Conservation (phyloP, 2,329 filamentous ascomycete genomes). For the Ophiostoma triangulosporum region DNA sequence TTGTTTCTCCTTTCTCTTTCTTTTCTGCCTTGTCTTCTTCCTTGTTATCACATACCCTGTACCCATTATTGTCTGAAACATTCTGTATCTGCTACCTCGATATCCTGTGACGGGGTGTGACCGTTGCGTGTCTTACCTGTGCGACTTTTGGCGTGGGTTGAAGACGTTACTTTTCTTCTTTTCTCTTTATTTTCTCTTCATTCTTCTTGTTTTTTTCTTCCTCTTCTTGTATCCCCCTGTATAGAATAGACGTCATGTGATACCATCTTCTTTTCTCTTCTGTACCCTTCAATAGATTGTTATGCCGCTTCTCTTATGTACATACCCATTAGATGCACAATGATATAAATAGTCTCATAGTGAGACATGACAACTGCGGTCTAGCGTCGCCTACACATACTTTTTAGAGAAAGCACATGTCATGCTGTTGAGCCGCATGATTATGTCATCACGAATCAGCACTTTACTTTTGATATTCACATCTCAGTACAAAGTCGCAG, state of each 20-base stretch:
- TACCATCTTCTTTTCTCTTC: neutral
- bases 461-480: too few relatives aligned
- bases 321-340: too few relatives aligned
- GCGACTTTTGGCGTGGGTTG: neutral
- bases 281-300: too few relatives aligned
- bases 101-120: neutral
- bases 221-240: too few relatives aligned
- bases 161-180: neutral
- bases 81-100: neutral
- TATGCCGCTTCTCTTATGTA: neutral
- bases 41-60: neutral
- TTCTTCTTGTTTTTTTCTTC: neutral
- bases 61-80: neutral
- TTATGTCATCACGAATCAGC: neutral
- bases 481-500: too few relatives aligned
- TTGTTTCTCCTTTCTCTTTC: neutral
- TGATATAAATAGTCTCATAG: neutral
- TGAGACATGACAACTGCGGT: neutral
- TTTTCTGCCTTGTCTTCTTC: neutral
- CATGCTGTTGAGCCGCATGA: neutral
- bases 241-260: too few relatives aligned
- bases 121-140: neutral
- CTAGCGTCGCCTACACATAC: neutral
- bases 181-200: neutral
- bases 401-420: too few relatives aligned